Evolutionary conservation across 78 protist species (phyloP), one percentile per base, ranked within the genome.

Genomic region (Polysphondylium violaceum): DNA sequence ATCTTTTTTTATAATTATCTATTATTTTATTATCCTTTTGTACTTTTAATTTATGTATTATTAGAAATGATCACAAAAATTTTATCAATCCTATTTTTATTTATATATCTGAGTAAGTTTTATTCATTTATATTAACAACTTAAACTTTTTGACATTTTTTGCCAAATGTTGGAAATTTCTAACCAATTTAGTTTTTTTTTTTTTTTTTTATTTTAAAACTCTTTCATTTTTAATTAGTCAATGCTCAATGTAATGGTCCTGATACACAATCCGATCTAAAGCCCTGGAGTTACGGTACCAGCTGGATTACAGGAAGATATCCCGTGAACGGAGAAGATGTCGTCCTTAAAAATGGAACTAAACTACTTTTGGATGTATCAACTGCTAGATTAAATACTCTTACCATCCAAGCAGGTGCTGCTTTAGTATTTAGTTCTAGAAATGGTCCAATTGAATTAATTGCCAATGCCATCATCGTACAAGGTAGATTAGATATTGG

Each of bases 401-500:
- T 83, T 25, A 40, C 64, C 60, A 83, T 83, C 43, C 23, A 55
- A 71, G 17, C 73, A 11, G 73, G 74, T 68, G 91, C 67, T 12
- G 43, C 67, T 58, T 56, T 83, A 27, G 73, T 83, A 12, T 40
- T 83, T 25, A 53, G 73, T 29, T 69, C 91, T 12, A 69, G 23
- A 17, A 33, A 83, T 56, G 87, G 87, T 36, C 69, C 77, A 53
- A 9, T 83, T 1, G 71, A 58, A 55, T 25, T 83, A 25, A 58
- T 14, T 19, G 58, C 79, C 23, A 63, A 43, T 35, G 91, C 81
- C 43, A 67, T 83, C 0, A 14, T 83, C 29, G 69, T 83, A 33
- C 72, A 67, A 58, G 91, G 91, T 19, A 27, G 91, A 35, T 17
- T 83, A 9, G 69, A 83, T 69, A 72, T 83, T 69, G 91, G 91